phyloP scores from a whole-genome alignment of 306 rosid species.

The Hippophae rhamnoides region DNA sequence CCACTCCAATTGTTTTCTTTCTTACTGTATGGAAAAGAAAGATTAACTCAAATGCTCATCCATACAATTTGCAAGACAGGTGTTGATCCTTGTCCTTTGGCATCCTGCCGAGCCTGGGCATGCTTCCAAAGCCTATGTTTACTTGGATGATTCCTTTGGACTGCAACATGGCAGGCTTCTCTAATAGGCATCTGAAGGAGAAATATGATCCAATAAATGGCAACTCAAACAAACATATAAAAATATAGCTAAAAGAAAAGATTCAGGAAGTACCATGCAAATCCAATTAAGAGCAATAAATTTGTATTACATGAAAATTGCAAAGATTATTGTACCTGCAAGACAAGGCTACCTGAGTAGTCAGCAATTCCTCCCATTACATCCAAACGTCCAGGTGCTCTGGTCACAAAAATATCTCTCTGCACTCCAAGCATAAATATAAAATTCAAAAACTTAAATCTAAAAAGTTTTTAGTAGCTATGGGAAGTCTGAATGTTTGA shows the following conservation, averaged over 20 bases:
- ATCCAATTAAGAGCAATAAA: conserved; percentile 3
- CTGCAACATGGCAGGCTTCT: conserved; percentile 95
- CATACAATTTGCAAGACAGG: conserved; percentile 94
- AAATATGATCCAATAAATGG: conserved; percentile 4
- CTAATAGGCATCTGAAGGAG: conserved; percentile 76
- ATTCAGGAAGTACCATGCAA: conserved; percentile 6
- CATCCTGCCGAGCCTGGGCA: conserved; percentile 75
- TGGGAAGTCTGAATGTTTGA: not conserved
- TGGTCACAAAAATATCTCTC: conserved; percentile 84
- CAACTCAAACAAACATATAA: not conserved
- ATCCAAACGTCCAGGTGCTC: conserved; percentile 98
- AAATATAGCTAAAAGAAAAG: not conserved
- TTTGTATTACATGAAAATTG: not conserved
- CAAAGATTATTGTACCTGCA: conserved; percentile 50
- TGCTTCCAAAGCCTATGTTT: conserved; percentile 93
- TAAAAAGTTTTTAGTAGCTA: not conserved
- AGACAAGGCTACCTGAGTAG: conserved; percentile 96
- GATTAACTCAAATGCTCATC: not conserved
- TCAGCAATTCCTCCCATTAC: conserved; percentile 99
- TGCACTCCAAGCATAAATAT: conserved; percentile 12
- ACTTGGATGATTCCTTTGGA: conserved; percentile 71
- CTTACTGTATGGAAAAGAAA: not conserved
- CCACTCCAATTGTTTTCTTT: not conserved
- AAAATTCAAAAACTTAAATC: not conserved
- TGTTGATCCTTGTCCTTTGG: conserved; percentile 43